A percentile compares a stretch with the other conserved stretches of the same genome.
phyloP scores from a whole-genome alignment of 75 land plant species.

The Sequoia sempervirens region DNA sequence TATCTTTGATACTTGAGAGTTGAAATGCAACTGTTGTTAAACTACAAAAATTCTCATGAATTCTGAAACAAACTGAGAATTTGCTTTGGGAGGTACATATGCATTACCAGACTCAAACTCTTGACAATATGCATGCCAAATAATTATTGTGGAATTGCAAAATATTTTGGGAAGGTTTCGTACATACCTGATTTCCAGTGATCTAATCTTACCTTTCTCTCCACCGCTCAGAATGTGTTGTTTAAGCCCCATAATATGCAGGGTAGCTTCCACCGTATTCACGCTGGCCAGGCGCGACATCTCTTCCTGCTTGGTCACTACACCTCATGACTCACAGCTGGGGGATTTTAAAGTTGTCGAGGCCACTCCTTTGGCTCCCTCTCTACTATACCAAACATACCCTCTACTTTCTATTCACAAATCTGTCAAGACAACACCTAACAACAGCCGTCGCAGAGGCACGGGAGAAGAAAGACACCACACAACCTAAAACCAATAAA shows the following conservation, averaged over 20 bases:
- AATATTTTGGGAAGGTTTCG: too few relatives aligned
- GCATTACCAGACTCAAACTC: too few relatives aligned
- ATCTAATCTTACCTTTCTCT: too few relatives aligned
- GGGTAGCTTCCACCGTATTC: slow-evolving; percentile 22
- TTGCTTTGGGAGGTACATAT: too few relatives aligned
- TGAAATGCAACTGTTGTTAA: too few relatives aligned
- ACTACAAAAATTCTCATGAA: too few relatives aligned
- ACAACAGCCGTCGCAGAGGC: not conserved
- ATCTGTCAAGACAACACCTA: not conserved
- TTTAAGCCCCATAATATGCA: not conserved
- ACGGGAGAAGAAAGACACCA: not conserved
- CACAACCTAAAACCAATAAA: not conserved
- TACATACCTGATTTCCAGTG: too few relatives aligned
- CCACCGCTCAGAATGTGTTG: too few relatives aligned
- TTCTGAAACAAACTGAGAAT: too few relatives aligned
- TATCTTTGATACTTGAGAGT: too few relatives aligned
- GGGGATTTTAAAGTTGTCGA: slow-evolving; percentile 85
- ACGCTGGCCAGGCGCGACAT: slow-evolving; percentile 77
- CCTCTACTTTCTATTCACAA: not conserved
- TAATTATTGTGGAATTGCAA: too few relatives aligned
- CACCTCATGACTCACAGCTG: slow-evolving; percentile 10
- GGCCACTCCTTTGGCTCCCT: slow-evolving; percentile 99
- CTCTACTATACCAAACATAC: slow-evolving; percentile 31
- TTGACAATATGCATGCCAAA: too few relatives aligned
- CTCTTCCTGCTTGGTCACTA: slow-evolving; percentile 29